phyloP scores from a whole-genome alignment of 305 asterid species.

The Fraxinus floribunda region DNA sequence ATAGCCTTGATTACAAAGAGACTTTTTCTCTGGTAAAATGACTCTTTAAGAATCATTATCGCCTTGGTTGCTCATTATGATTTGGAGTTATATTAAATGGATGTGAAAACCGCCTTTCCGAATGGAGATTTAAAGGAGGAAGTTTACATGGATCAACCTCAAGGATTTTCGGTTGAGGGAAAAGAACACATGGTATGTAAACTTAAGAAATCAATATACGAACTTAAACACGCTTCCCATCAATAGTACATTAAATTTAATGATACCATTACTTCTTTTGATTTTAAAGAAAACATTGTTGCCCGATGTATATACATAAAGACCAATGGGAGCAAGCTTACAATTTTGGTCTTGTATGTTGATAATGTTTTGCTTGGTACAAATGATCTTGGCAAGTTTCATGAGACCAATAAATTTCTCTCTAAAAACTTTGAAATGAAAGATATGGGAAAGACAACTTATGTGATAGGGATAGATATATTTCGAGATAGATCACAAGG shows the following conservation, averaged over 20 bases:
- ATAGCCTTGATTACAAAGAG: not conserved
- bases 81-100: not conserved
- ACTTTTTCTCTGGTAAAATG: not conserved
- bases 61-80: not conserved
- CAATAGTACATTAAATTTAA: not conserved
- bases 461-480: not conserved
- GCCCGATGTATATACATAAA: not conserved
- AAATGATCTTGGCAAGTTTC: not conserved
- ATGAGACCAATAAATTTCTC: not conserved
- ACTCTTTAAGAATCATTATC: not conserved
- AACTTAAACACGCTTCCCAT: not conserved
- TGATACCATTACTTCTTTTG: not conserved
- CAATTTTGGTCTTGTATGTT: not conserved
- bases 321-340: not conserved
- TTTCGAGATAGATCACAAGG: not conserved
- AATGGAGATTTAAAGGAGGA: not conserved
- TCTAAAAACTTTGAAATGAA: not conserved
- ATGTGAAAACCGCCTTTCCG: not conserved
- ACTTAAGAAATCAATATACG: not conserved
- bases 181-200: not conserved
- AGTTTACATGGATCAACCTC: not conserved
- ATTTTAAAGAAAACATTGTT: not conserved
- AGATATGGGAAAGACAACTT: not conserved
- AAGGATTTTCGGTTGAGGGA: not conserved
- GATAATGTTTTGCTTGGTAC: not conserved